These are phyloP conservation scores for Pistacia vera DNA, from an alignment of 345 rosid species.

Conservation along the genomic window DNA sequence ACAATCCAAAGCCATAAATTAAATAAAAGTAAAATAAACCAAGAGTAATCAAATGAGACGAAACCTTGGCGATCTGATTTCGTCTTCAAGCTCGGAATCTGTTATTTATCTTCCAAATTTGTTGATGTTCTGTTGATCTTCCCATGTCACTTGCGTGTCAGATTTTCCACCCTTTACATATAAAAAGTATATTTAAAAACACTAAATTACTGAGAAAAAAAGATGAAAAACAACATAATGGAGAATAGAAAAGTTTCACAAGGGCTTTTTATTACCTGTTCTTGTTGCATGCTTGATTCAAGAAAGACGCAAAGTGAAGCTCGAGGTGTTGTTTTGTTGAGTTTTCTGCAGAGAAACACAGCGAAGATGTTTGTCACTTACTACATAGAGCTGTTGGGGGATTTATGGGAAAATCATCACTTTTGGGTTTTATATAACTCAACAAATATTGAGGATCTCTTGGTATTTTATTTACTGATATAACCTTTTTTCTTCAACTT, in stretches of 20 bases:
- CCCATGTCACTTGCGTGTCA: constrained; percentile 91
- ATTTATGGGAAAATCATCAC: too few relatives aligned
- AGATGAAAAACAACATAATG: background rate
- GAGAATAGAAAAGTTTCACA: background rate
- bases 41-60: background rate
- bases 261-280: constrained; percentile 15
- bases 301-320: background rate
- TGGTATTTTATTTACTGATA: too few relatives aligned
- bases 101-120: constrained; percentile 78
- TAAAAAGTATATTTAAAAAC: background rate
- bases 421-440: background rate
- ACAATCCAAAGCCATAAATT: background rate
- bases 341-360: background rate
- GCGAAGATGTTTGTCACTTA: background rate
- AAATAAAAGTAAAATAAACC: background rate
- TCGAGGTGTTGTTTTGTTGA: background rate
- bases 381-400: background rate
- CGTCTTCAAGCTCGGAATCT: constrained; percentile 87
- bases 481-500: too few relatives aligned
- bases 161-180: constrained; percentile 74
- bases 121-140: constrained; percentile 95
- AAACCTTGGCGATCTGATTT: constrained; percentile 80
- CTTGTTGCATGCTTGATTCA: constrained; percentile 16
- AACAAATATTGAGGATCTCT: background rate
- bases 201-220: background rate